Base-by-base conservation (phyloP, 768 basidiomycete genomes). In the Hericium alpestre region DNA sequence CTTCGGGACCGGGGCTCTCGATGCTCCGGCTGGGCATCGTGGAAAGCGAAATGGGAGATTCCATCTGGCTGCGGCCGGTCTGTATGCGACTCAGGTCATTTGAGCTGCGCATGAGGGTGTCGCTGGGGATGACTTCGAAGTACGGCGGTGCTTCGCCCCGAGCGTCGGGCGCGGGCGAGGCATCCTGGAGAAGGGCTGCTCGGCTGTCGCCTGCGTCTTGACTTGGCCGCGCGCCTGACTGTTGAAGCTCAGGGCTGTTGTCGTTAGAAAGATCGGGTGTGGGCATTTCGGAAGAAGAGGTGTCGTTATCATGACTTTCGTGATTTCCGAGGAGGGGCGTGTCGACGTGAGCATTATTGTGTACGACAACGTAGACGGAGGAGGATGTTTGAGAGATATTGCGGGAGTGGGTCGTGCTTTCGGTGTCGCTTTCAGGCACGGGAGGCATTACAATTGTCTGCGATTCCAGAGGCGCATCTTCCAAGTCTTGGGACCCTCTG, bases 61-160 rank as follows among this genome's bases (percentile, higher is more conserved):
- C 43, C n/a, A n/a, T 20, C 16, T 46, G 7, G 43, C 43, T 62
- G 41, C 61, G 60, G 9, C 54, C 46, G 9, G 59, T 62, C 27
- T 57, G 50, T 11, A 60, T 51, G 51, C 59, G 53, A 32, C 55
- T 20, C 54, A 59, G 56, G 49, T 46, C 48, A 15, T 43, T 38
- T 10, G 60, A 27, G 16, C 22, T 37, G 25, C 9, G 58, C n/a
- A 38, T 52, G 53, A 23, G 41, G 18, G 11, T 41, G 10, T 68
- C 65, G 16, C 69, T 65, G 37, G 78, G 71, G 11, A 67, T 57
- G 43, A 78, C 68, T 61, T 87, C 85, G 53, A 77, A 79, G 67
- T 90, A 90, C 0, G 86, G 68, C 4, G 87, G 87, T 5, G 84
- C 82, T 41, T 81, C 80, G 22, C 84, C 87, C 59, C 82, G 71